phyloP scores from a whole-genome alignment of 2,329 filamentous ascomycete genomes.

The Herpomyces periplanetae region DNA sequence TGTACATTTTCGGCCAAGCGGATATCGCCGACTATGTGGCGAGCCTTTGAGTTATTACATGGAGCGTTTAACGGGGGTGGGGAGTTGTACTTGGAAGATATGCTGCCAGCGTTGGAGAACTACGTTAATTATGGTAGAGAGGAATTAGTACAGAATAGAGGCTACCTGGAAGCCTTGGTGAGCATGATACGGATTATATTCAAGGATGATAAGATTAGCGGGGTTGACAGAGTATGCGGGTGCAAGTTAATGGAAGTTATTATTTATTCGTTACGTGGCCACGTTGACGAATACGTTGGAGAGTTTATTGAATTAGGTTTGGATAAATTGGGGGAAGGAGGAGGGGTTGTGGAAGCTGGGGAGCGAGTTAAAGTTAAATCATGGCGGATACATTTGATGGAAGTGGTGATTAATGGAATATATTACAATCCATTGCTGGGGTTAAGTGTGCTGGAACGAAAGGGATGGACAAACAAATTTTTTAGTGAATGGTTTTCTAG shows the following conservation, averaged over 20 bases:
- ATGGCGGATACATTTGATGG: slow-evolving; percentile 81
- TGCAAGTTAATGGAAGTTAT: slow-evolving; percentile 91
- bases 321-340: too few species aligned
- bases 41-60: slow-evolving; percentile 84
- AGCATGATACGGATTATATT: slow-evolving; percentile 92
- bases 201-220: slow-evolving; percentile 54
- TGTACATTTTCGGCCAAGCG: slow-evolving; percentile 90
- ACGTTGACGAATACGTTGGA: slow-evolving; percentile 53
- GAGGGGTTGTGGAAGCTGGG: slow-evolving; percentile 25
- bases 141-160: slow-evolving; percentile 38
- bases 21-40: slow-evolving; percentile 92
- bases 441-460: slow-evolving; percentile 50
- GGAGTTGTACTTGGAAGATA: slow-evolving; percentile 87
- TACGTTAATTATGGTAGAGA: slow-evolving; percentile 71
- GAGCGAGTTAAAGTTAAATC: slow-evolving; percentile 58
- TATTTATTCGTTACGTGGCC: slow-evolving; percentile 68
- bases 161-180: slow-evolving; percentile 53
- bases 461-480: slow-evolving; percentile 91
- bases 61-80: slow-evolving; percentile 86
- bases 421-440: slow-evolving; percentile 77
- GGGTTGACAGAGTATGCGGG: slow-evolving; percentile 74
- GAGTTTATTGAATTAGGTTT: slow-evolving; percentile 70
- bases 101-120: slow-evolving; percentile 90
- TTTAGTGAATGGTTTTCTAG: slow-evolving; percentile 93
- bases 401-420: slow-evolving; percentile 90